phyloP scores from a whole-genome alignment of 176 grass and related monocot species.

The Paspalum vaginatum region DNA sequence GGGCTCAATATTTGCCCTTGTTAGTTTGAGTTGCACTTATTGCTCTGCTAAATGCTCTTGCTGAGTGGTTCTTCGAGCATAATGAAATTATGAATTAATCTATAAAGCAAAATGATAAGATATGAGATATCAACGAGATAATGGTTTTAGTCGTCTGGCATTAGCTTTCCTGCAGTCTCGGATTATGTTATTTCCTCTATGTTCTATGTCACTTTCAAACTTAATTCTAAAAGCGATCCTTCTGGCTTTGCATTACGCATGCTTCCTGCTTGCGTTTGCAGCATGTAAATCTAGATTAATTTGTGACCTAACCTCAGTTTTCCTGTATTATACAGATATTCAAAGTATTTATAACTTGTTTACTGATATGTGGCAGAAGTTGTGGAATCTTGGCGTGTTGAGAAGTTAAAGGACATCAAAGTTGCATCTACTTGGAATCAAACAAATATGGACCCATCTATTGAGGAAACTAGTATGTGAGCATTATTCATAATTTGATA shows the following conservation, averaged over 20 bases:
- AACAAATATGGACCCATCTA: conserved; percentile 55
- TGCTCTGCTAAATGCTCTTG: conserved; percentile 3
- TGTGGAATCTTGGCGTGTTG: conserved; percentile 70
- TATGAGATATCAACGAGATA: not conserved
- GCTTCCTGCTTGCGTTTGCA: conserved; percentile 22
- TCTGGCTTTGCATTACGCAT: not conserved
- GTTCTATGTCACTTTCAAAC: not conserved
- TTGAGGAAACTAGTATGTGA: conserved; percentile 67
- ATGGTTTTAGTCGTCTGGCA: not conserved
- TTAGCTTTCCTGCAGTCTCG: not conserved
- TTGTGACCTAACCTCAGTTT: not conserved
- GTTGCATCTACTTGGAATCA: conserved; percentile 48
- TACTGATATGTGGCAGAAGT: conserved; percentile 47
- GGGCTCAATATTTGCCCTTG: not conserved
- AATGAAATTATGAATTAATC: not conserved
- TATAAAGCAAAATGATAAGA: not conserved
- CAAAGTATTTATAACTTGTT: conserved; percentile 27
- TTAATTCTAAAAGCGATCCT: not conserved
- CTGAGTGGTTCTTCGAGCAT: conserved; percentile 6
- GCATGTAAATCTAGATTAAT: conserved; percentile 30
- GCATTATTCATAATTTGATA: conserved; percentile 6
- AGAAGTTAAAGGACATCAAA: conserved; percentile 70
- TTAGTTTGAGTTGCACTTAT: conserved; percentile 14
- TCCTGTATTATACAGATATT: not conserved
- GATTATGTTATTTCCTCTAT: not conserved